phyloP scores from a whole-genome alignment of 495 filamentous ascomycete species.

The Xylaria grammica region DNA sequence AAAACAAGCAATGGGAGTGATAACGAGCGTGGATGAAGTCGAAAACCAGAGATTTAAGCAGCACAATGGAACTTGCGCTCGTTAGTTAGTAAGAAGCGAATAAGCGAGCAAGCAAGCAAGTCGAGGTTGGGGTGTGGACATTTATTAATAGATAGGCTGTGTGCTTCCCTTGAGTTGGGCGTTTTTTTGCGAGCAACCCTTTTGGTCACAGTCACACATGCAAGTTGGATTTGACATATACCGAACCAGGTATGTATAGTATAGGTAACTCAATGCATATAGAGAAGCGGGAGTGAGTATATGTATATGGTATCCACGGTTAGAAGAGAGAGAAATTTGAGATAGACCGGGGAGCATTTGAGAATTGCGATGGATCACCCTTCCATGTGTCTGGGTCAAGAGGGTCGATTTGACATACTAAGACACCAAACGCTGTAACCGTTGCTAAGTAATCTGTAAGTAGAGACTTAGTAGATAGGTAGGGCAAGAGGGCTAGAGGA shows the following conservation, averaged over 20 bases:
- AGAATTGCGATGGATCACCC: conserved; percentile 11
- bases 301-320: not conserved
- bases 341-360: conserved; percentile 21
- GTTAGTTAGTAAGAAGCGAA: conserved; percentile 14
- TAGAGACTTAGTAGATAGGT: no score
- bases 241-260: not conserved
- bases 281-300: not conserved
- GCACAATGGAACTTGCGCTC: not conserved
- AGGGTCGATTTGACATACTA: conserved; percentile 17
- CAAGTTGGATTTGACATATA: conserved; percentile 20
- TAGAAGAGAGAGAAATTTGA: conserved; percentile 10
- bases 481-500: not conserved
- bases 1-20: conserved; percentile 2
- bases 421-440: not conserved
- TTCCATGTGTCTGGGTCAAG: not conserved
- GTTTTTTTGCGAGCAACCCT: conserved; percentile 17
- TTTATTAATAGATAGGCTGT: conserved; percentile 22
- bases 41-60: not conserved
- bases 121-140: conserved; percentile 13
- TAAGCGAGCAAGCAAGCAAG: conserved; percentile 6
- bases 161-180: conserved; percentile 13
- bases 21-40: not conserved
- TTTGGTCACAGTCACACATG: conserved; percentile 16
- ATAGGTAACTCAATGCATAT: not conserved
- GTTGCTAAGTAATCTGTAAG: not conserved